Base-by-base conservation (phyloP, 2,329 filamentous ascomycete species). In the Daldinia sp. region DNA sequence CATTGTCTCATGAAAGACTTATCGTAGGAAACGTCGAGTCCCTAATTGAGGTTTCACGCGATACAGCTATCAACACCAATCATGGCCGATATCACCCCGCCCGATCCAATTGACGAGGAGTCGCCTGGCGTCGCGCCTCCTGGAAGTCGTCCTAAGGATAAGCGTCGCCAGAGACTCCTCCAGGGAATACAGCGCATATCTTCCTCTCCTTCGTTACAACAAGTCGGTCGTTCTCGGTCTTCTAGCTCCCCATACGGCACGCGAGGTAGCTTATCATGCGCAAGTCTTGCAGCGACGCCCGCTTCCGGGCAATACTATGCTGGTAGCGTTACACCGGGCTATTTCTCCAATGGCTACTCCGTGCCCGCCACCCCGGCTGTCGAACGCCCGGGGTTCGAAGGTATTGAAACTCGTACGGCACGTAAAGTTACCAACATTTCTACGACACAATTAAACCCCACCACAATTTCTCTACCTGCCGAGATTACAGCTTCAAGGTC, bases 181-280 rank as follows among this genome's bases (percentile, higher is more conserved):
- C 87, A 88, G 66, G 87, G 89, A 29, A 83, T 96, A 49, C 90
- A 94, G 65, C 89, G 92, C 60, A 94, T 96, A 72, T 89, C 91
- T 9, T 96, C 93, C 0, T 92, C 90, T 5, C 89, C 91, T 0
- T 91, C 90, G 13, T 79, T 96, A 51, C 82, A 85, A 37, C 85
- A 85, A 60, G 77, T 88, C 55, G 84, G 87, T 58, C 86, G 90
- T 61, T 80, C 87, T 23, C 84, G 88, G 58, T 89, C 92, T 5
- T 84, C 86, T 60, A 89, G 86, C 72, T 90, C 90, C 71, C 87
- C 89, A 8, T 89, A 93, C 82, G 79, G 87, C 67, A 76, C 74
- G 35, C 76, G 79, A n/a, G 79, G 78, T 45, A 82, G 79, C 45
- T 72, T 87, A 10, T 87, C 85, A 1, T 87, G 84, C 68, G 81